Base-by-base conservation (phyloP, 306 rosid species). In the Leucaena leucocephala region DNA sequence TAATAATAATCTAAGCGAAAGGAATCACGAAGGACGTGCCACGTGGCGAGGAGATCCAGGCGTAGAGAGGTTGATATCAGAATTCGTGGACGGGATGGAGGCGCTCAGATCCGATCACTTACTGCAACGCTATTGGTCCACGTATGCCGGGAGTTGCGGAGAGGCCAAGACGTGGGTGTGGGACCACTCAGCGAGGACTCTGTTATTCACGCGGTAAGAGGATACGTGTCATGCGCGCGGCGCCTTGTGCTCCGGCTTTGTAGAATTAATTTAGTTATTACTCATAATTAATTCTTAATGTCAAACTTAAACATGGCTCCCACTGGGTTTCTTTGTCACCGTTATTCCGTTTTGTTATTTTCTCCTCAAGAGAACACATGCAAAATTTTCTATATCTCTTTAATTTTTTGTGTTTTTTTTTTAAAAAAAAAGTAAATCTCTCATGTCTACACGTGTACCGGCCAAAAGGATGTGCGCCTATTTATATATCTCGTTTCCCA, bases 61-160 rank as follows among this genome's bases (percentile, higher is more conserved):
- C 72, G 52, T 40, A 68, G 11, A 2, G 38, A 19, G 73, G 55
- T 61, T 48, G 86, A 85, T 77, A 81, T 89, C 80, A 87, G 85
- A 90, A 87, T 76, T 92, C 93, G 94, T 92, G 97, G 97, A 87
- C 74, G 85, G 74, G 86, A 90, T 90, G 19, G 40, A 77, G 73
- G 82, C 73, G 88, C 76, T 11, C 11, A 88, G 90, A 92, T 88
- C 93, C 94, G 93, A 92, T 92, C 97, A 84, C 85, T 92, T 86
- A 85, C 93, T 63, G 50, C 3, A 2, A 16, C 27, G 3, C 75
- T 27, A 87, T 92, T 92, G 90, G 94, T 76, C 86, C 75, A 78
- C 66, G 71, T 71, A 50, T 1, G 11, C n/a, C 19, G 74, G 39
- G 34, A 3, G 33, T 34, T 76, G 55, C 68, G 5, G 36, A 49